Evolutionary conservation across 345 rosid genomes (phyloP), one percentile per base, ranked within the genome.

Genomic region (Garcia nutans): DNA sequence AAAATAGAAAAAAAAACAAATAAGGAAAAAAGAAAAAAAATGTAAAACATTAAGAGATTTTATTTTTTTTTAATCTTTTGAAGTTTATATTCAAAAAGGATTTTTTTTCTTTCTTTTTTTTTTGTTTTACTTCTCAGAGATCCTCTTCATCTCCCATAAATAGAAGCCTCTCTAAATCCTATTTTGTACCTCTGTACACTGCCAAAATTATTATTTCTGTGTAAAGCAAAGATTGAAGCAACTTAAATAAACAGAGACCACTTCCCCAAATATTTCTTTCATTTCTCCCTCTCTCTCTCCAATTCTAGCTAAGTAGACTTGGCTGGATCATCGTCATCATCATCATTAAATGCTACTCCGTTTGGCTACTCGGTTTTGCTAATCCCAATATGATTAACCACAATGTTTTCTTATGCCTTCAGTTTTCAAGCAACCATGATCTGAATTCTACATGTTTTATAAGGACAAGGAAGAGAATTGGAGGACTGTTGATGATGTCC

Each of bases 341-440:
- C 17, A 62, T 37, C 28, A 64, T 13, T 26, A 20, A 2, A 22
- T 23, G 26, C 58, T 20, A 41, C 70, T 28, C 45, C 47, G 24
- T 33, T 67, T 45, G 28, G 22, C 84, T 73, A 84, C 72, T 82
- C 89, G 71, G 88, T 84, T 81, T 84, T 92, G 86, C 87, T 85
- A 77, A 87, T 77, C 19, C 93, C 94, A 64, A 90, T 86, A 12
- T 90, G 81, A 83, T 92, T 90, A 63, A 90, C 93, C 24, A 89
- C 85, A 1, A 90, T 89, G 71, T 90, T 87, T n/a, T 62, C 89
- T 75, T 9, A 89, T 84, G 1, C 87, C 83, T 47, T 90, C 94
- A 15, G 81, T 79, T 75, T 80, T 89, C 64, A 85, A 60, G 71
- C 83, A 85, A n/a, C n/a, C n/a, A n/a, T n/a, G n/a, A n/a, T n/a